Evolutionary conservation across 495 filamentous ascomycete genomes (phyloP).

Genomic region (Polyplosphaeria fusca): DNA sequence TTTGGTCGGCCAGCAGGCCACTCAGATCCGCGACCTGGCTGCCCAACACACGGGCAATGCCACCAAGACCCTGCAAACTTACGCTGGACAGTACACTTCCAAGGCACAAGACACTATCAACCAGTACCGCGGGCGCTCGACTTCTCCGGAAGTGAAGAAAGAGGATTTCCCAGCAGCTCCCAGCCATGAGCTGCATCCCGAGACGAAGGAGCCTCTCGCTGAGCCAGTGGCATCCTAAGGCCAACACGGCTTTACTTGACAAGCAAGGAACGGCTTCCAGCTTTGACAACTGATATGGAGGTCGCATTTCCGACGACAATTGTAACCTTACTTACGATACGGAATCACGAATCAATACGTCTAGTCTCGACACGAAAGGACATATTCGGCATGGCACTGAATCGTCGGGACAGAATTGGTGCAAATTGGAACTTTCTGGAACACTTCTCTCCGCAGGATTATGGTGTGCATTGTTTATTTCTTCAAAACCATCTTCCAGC

Average conservation of each 20-base stretch:
- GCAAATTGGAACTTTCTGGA: slow-evolving; percentile 10
- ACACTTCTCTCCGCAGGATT: no score
- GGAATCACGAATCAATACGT: slow-evolving; percentile 9
- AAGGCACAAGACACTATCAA: slow-evolving; percentile 31
- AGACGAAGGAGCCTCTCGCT: slow-evolving; percentile 21
- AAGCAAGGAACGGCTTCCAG: no score
- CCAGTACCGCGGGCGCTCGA: slow-evolving; percentile 23
- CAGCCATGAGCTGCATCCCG: slow-evolving; percentile 49
- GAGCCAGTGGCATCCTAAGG: slow-evolving; percentile 19
- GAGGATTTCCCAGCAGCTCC: slow-evolving; percentile 64
- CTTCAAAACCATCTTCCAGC: slow-evolving; percentile 8
- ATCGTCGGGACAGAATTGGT: slow-evolving; percentile 1
- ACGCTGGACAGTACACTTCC: slow-evolving; percentile 30
- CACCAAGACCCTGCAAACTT: slow-evolving; percentile 27
- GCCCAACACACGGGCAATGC: slow-evolving; percentile 66
- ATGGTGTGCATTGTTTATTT: slow-evolving; percentile 13
- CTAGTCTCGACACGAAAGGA: slow-evolving; percentile 1
- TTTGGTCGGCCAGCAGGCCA: slow-evolving; percentile 75
- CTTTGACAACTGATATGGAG: no score
- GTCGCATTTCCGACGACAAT: not conserved
- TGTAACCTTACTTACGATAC: slow-evolving; percentile 2
- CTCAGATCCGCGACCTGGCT: slow-evolving; percentile 74
- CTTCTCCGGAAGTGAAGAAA: slow-evolving; percentile 45
- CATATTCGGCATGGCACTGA: slow-evolving; percentile 2
- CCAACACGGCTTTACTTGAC: no score